phyloP scores from a whole-genome alignment of 768 basidiomycete genomes.

The Lactifluus subvellereus region DNA sequence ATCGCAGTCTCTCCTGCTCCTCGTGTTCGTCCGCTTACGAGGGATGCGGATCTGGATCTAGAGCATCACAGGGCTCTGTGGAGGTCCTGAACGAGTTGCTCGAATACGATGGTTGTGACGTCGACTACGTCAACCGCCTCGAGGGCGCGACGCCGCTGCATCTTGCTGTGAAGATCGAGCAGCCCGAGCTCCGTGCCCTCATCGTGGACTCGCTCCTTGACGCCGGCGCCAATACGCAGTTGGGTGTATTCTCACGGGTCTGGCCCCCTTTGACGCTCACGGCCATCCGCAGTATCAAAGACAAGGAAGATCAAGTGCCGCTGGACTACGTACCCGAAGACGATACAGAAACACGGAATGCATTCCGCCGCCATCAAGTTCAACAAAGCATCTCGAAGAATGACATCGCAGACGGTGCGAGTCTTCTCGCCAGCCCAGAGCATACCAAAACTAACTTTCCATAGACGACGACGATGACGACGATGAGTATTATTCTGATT shows the following conservation, averaged over 20 bases:
- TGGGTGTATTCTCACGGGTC: constrained; percentile 24
- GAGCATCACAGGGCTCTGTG: constrained; percentile 50
- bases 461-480: constrained; percentile 31
- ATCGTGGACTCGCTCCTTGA: constrained; percentile 66
- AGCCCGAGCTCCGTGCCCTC: constrained; percentile 46
- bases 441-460: not conserved
- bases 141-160: constrained; percentile 75
- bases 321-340: constrained; percentile 49
- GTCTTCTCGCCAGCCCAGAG: not conserved
- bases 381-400: constrained; percentile 44
- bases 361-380: constrained; percentile 52
- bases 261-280: not conserved
- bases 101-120: constrained; percentile 70
- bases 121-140: constrained; percentile 67
- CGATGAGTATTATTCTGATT: constrained; percentile 23
- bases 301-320: constrained; percentile 57
- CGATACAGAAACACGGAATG: constrained; percentile 44
- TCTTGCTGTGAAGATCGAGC: constrained; percentile 54
- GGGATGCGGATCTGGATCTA: constrained; percentile 36
- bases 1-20: constrained; percentile 4
- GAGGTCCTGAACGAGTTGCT: constrained; percentile 69
- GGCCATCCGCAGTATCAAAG: constrained; percentile 50
- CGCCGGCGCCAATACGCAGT: constrained; percentile 72
- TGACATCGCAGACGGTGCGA: constrained; percentile 61
- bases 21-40: constrained; percentile 1